A percentile compares a stretch with the other conserved stretches of the same genome.
Conservation (phyloP, 805 yeast species). For the Nakazawaea wyomingensis region DNA sequence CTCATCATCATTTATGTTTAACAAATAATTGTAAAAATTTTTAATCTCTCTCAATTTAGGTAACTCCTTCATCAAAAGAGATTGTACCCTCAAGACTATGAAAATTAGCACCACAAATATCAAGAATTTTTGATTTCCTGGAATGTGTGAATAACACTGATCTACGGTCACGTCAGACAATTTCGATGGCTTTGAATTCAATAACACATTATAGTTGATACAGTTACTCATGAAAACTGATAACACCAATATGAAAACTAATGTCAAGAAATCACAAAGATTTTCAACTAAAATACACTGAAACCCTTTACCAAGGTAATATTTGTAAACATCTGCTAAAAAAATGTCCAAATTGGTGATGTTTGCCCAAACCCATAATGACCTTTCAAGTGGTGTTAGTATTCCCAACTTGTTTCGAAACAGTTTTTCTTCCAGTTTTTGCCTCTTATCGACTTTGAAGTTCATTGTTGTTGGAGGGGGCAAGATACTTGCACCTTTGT, state of each 20-base stretch:
- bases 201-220: conserved; percentile 47
- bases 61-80: conserved; percentile 50
- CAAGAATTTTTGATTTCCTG: conserved; percentile 49
- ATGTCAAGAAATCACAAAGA: conserved; percentile 61
- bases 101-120: conserved; percentile 57
- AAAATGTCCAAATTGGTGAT: conserved; percentile 88
- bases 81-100: conserved; percentile 45
- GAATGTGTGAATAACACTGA: conserved; percentile 41
- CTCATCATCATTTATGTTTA: conserved; percentile 73
- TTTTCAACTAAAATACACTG: conserved; percentile 69
- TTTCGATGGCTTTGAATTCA: conserved; percentile 37
- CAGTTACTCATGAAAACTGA: conserved; percentile 80
- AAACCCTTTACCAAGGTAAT: conserved; percentile 82
- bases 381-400: conserved; percentile 64
- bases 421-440: conserved; percentile 18
- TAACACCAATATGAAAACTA: conserved; percentile 74
- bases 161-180: conserved; percentile 37
- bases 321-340: conserved; percentile 74
- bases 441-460: conserved; percentile 9
- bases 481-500: conserved; percentile 13
- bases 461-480: conserved; percentile 15
- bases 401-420: conserved; percentile 31
- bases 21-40: conserved; percentile 67
- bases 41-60: conserved; percentile 68
- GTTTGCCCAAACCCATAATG: conserved; percentile 95